phyloP scores from a whole-genome alignment of 768 basidiomycete genomes.

The Cyclocybe aegerita region DNA sequence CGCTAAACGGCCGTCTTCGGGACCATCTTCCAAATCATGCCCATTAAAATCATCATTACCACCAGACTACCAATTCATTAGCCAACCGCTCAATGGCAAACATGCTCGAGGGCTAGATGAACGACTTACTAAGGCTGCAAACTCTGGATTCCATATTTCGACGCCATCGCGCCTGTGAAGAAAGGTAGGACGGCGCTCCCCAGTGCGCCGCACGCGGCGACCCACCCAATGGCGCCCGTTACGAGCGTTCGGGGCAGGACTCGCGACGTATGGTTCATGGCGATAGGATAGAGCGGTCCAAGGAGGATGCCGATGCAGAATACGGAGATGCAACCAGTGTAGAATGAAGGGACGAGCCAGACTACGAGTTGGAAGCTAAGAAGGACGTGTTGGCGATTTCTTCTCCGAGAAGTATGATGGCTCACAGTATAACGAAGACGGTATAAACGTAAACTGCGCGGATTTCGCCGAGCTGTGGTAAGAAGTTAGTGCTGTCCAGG shows the following conservation, averaged over 20 bases:
- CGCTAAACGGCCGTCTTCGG: conserved; percentile 18
- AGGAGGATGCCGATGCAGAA: conserved; percentile 62
- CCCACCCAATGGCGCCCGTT: conserved; percentile 61
- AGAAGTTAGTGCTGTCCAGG: background rate
- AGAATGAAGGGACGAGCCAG: conserved; percentile 35
- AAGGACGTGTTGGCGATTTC: background rate
- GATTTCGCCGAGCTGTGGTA: conserved; percentile 49
- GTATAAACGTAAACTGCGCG: conserved; percentile 52
- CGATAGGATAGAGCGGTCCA: conserved; percentile 71
- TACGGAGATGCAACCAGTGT: conserved; percentile 60
- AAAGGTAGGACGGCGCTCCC: conserved; percentile 72
- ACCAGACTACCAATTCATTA: conserved; percentile 38
- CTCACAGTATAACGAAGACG: conserved; percentile 45
- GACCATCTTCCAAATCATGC: conserved; percentile 51
- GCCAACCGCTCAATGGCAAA: background rate
- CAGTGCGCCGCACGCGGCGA: conserved; percentile 61
- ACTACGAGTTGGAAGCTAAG: conserved; percentile 3
- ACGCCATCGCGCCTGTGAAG: conserved; percentile 63
- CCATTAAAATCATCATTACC: conserved; percentile 57
- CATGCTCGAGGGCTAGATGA: background rate
- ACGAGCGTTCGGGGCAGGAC: conserved; percentile 70
- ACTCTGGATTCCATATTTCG: conserved; percentile 53
- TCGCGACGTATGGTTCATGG: conserved; percentile 64
- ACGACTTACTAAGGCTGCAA: conserved; percentile 57
- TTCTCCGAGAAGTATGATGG: background rate